phyloP scores from a whole-genome alignment of 192 early-diverging fungal species.

The Jimgerdemannia flammicorona region DNA sequence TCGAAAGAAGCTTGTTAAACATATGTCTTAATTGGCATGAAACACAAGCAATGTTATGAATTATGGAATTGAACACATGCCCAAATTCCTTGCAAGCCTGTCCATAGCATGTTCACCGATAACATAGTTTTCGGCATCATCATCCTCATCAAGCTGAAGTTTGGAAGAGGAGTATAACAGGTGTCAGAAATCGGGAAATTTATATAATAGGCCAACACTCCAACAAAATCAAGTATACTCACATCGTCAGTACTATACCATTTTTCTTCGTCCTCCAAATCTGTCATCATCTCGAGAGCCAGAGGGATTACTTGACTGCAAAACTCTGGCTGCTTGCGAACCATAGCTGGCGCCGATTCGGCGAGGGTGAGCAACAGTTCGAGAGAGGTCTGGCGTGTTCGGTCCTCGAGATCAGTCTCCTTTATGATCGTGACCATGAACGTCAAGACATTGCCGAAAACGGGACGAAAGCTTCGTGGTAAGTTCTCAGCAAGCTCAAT shows the following conservation, averaged over 20 bases:
- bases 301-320: slow-evolving; percentile 77
- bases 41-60: not conserved
- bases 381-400: slow-evolving; percentile 84
- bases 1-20: not conserved
- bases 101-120: slow-evolving; percentile 97
- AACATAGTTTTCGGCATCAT: slow-evolving; percentile 84
- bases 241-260: slow-evolving; percentile 91
- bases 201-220: not conserved
- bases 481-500: slow-evolving; percentile 84
- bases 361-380: slow-evolving; percentile 91
- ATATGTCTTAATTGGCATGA: not conserved
- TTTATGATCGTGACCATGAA: slow-evolving; percentile 78
- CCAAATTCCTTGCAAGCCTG: slow-evolving; percentile 76
- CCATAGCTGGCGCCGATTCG: slow-evolving; percentile 85
- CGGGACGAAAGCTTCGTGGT: slow-evolving; percentile 81
- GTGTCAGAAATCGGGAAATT: not conserved
- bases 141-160: slow-evolving; percentile 75
- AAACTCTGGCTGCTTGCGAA: slow-evolving; percentile 88
- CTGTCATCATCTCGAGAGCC: slow-evolving; percentile 91
- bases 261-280: slow-evolving; percentile 80
- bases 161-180: slow-evolving; percentile 6
- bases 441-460: slow-evolving; percentile 66
- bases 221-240: slow-evolving; percentile 13
- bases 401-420: slow-evolving; percentile 75
- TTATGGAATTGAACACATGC: slow-evolving; percentile 19